Evolutionary conservation across 2,329 filamentous ascomycete genomes (phyloP).

Genomic region (Ophiosphaerella korrae): DNA sequence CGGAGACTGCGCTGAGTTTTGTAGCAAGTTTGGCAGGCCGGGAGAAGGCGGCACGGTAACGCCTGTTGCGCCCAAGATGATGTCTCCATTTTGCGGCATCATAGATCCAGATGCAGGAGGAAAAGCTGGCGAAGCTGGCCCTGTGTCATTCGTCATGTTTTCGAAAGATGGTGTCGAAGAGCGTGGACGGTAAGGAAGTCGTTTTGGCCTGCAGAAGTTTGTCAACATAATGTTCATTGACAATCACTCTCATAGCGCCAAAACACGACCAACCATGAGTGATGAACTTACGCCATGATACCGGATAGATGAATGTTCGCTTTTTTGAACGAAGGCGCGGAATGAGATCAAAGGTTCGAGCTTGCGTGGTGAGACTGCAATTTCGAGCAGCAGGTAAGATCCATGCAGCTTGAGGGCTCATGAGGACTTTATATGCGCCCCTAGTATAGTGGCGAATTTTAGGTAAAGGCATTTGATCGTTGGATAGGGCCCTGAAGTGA

Average conservation of each 20-base stretch:
- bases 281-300: conserved; percentile 11
- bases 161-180: not conserved
- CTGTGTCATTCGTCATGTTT: not conserved
- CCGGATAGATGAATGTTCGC: not conserved
- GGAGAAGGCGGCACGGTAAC: conserved; percentile 15
- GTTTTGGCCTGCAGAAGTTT: conserved; percentile 1
- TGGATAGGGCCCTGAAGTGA: not conserved
- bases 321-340: not conserved
- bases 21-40: not conserved
- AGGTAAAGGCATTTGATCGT: conserved; percentile 2
- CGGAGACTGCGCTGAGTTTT: not conserved
- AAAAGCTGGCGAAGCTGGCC: not conserved
- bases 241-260: not conserved
- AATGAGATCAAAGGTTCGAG: not conserved
- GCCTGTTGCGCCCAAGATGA: conserved; percentile 4
- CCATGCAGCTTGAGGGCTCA: too few species aligned
- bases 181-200: conserved; percentile 4
- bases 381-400: too few species aligned
- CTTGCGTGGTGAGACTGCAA: not conserved
- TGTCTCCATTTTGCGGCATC: not conserved
- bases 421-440: not conserved
- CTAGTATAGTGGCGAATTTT: not conserved
- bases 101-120: not conserved
- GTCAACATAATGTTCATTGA: conserved; percentile 5
- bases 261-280: not conserved